phyloP scores from a whole-genome alignment of 371 early-diverging fungal genomes.

The Lichtheimia hyalospora region DNA sequence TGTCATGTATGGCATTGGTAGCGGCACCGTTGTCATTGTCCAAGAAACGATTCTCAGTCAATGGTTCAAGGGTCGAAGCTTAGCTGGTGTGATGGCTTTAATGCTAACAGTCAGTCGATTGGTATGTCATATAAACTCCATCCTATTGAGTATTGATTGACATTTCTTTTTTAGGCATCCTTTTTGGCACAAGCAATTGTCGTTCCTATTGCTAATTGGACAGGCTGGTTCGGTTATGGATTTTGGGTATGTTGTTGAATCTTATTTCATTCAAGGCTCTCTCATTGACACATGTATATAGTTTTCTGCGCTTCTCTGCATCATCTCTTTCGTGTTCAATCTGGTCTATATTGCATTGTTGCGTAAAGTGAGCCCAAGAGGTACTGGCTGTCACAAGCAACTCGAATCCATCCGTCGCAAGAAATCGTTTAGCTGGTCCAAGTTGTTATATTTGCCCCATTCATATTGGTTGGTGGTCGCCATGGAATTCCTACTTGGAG shows the following conservation, averaged over 20 bases:
- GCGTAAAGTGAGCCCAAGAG: slow-evolving; percentile 18
- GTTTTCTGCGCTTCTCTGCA: slow-evolving; percentile 61
- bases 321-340: slow-evolving; percentile 61
- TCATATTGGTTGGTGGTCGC: slow-evolving; percentile 66
- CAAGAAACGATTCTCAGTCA: slow-evolving; percentile 74
- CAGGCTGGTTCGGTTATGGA: slow-evolving; percentile 70
- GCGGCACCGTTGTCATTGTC: slow-evolving; percentile 68
- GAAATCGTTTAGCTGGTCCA: slow-evolving; percentile 59
- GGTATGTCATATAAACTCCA: slow-evolving; percentile 20
- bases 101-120: slow-evolving; percentile 69
- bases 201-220: slow-evolving; percentile 60
- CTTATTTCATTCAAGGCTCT: not conserved
- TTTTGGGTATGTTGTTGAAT: slow-evolving; percentile 56
- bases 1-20: slow-evolving; percentile 70
- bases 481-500: slow-evolving; percentile 67
- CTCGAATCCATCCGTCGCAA: slow-evolving; percentile 49
- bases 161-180: slow-evolving; percentile 32
- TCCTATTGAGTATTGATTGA: not conserved
- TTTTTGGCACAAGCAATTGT: slow-evolving; percentile 70
- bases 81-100: slow-evolving; percentile 63
- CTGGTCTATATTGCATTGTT: slow-evolving; percentile 58
- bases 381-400: slow-evolving; percentile 28
- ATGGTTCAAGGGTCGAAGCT: slow-evolving; percentile 70
- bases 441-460: slow-evolving; percentile 59
- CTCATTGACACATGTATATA: slow-evolving; percentile 17